Evolutionary conservation across 768 basidiomycete species (phyloP).

Genomic region (Galerina marginata): DNA sequence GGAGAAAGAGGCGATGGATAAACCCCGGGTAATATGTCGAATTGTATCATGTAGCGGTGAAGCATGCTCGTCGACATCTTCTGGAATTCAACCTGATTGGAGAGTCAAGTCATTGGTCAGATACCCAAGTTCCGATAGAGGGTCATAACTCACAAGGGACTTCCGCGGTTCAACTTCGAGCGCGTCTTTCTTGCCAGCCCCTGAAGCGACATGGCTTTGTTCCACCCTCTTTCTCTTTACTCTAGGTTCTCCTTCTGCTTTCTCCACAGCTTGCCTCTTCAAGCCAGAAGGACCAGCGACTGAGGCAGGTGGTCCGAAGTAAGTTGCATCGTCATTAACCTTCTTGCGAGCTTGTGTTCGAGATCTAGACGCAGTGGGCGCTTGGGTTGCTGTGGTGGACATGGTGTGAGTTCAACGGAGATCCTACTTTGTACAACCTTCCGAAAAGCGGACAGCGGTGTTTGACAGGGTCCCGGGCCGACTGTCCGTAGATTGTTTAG

Average conservation of each 20-base stretch:
- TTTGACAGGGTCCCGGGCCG: too few species aligned
- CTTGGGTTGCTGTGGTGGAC: slow-evolving; percentile 37
- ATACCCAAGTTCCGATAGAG: background rate
- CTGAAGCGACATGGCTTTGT: slow-evolving; percentile 30
- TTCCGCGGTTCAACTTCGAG: slow-evolving; percentile 44
- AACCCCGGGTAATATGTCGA: slow-evolving; percentile 72
- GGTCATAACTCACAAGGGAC: slow-evolving; percentile 45
- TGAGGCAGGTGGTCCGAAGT: slow-evolving; percentile 60
- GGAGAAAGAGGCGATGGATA: slow-evolving; percentile 71
- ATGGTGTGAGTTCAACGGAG: slow-evolving; percentile 28
- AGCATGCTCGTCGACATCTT: slow-evolving; percentile 69
- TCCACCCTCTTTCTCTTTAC: slow-evolving; percentile 77
- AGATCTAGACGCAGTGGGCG: slow-evolving; percentile 57
- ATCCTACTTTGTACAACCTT: background rate
- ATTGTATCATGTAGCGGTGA: slow-evolving; percentile 75
- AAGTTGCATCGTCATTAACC: slow-evolving; percentile 71
- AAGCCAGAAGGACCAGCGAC: slow-evolving; percentile 46
- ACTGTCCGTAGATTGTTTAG: too few species aligned
- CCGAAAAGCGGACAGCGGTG: slow-evolving; percentile 17
- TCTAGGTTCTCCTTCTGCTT: slow-evolving; percentile 75
- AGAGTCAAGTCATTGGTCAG: background rate
- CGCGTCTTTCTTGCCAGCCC: slow-evolving; percentile 38
- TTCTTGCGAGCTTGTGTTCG: slow-evolving; percentile 69
- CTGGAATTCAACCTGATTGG: slow-evolving; percentile 72
- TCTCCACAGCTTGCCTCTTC: slow-evolving; percentile 72